These are phyloP conservation scores for Scheffersomyces lignosus DNA, from an alignment of 805 yeast species.

Conservation along the genomic window DNA sequence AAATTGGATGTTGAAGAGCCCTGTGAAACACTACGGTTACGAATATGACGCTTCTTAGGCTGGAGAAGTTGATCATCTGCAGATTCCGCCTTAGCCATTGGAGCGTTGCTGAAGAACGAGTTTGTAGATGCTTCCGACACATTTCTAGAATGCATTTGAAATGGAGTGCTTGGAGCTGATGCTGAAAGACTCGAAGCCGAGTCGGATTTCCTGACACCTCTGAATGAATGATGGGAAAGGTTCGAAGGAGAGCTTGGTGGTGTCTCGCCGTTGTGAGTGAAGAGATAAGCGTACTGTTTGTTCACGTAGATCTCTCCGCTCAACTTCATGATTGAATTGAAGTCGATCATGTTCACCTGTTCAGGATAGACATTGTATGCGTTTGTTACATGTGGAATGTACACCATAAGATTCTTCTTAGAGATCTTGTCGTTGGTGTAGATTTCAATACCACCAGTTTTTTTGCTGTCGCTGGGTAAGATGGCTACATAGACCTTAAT, in stretches of 20 bases:
- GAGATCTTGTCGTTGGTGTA: constrained; percentile 48
- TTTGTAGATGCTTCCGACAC: constrained; percentile 23
- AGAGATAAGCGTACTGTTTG: constrained; percentile 35
- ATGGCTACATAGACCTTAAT: constrained; percentile 52
- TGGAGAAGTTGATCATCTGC: constrained; percentile 5
- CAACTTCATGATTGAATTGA: constrained; percentile 55
- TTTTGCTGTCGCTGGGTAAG: constrained; percentile 45
- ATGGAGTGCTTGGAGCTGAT: constrained; percentile 5
- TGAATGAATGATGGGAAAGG: neutral
- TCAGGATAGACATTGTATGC: constrained; percentile 62
- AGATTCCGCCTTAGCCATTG: constrained; percentile 23
- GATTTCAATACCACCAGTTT: constrained; percentile 53
- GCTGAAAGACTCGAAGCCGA: constrained; percentile 20
- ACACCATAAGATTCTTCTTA: constrained; percentile 53
- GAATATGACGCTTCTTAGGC: neutral
- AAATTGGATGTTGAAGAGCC: constrained; percentile 1
- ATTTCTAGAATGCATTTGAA: constrained; percentile 16
- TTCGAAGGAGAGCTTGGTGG: neutral
- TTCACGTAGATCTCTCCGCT: constrained; percentile 55
- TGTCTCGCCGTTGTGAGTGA: constrained; percentile 14
- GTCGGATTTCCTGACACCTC: constrained; percentile 11
- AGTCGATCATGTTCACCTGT: constrained; percentile 54
- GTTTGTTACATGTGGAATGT: constrained; percentile 44
- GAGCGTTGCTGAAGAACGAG: constrained; percentile 31
- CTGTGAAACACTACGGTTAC: constrained; percentile 3